These are phyloP conservation scores for Fraxinus excelsior DNA, from an alignment of 257 asterid species.

Conservation along the genomic window DNA sequence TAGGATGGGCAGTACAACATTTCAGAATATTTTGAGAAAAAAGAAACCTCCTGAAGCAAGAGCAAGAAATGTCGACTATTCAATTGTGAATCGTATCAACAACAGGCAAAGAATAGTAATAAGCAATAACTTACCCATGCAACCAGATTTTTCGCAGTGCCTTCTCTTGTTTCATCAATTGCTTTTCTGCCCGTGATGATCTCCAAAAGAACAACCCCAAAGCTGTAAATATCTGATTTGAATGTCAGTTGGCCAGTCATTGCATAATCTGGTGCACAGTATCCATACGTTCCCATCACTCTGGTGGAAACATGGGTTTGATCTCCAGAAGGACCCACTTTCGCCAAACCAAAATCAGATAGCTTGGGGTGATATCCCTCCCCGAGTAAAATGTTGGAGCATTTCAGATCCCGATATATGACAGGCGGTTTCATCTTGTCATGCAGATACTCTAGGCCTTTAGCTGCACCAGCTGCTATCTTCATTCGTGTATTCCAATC, in stretches of 20 bases:
- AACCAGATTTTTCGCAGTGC: background rate
- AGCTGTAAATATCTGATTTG: conserved; percentile 18
- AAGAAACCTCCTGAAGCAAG: background rate
- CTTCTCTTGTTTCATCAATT: conserved; percentile 1
- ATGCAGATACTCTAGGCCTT: conserved; percentile 11
- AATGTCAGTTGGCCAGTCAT: conserved; percentile 17
- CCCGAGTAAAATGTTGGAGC: conserved; percentile 5
- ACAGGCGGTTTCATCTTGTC: conserved; percentile 11
- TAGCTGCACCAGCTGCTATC: conserved; percentile 14
- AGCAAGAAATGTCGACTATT: background rate
- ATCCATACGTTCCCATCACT: conserved; percentile 8
- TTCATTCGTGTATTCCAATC: conserved; percentile 9
- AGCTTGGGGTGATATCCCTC: conserved; percentile 5
- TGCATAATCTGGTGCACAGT: conserved; percentile 4
- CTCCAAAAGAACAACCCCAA: conserved; percentile 18
- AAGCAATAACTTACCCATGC: background rate
- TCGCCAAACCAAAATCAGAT: conserved; percentile 17
- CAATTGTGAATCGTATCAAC: background rate
- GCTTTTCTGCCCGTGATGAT: conserved; percentile 13
- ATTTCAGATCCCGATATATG: conserved; percentile 17
- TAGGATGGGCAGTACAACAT: background rate
- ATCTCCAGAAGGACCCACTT: conserved; percentile 18
- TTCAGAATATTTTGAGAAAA: background rate
- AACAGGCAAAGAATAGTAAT: background rate
- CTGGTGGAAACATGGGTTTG: conserved; percentile 3